phyloP scores from a whole-genome alignment of 805 yeast genomes.

The Isabelozyma heimii region DNA sequence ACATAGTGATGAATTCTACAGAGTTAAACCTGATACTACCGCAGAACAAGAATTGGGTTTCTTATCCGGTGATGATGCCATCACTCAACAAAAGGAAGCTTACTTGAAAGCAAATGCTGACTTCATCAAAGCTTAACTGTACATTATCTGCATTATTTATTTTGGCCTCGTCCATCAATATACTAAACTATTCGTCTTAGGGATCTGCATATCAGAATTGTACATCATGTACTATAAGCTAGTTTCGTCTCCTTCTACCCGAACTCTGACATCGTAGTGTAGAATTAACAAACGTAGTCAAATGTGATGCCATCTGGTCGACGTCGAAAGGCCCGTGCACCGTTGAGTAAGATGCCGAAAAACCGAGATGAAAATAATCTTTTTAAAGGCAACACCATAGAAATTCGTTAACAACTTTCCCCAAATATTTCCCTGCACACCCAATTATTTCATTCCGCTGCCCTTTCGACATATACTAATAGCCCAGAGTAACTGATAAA shows the following conservation, averaged over 20 bases:
- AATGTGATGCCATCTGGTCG: no score
- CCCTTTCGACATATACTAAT: not conserved
- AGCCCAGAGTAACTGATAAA: not conserved
- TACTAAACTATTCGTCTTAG: not conserved
- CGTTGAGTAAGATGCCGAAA: not conserved
- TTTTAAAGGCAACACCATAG: not conserved
- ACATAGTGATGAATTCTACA: constrained; percentile 42
- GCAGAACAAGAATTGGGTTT: constrained; percentile 38
- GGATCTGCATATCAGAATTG: no score
- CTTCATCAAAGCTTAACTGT: constrained; percentile 26
- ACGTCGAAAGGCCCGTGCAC: not conserved
- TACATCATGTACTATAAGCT: no score
- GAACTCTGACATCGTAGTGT: not conserved
- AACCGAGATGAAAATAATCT: not conserved
- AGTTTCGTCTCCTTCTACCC: no score
- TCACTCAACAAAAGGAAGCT: constrained; percentile 25
- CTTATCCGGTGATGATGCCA: constrained; percentile 28
- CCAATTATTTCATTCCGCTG: not conserved
- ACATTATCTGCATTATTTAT: not conserved
- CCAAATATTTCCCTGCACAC: not conserved
- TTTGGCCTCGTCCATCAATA: not conserved
- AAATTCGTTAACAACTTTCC: not conserved
- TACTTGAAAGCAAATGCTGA: constrained; percentile 36
- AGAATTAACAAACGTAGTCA: no score
- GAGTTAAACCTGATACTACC: constrained; percentile 37